Evolutionary conservation across 2,329 filamentous ascomycete genomes (phyloP), one percentile per base, ranked within the genome.

Genomic region (Sporothrix protearum): DNA sequence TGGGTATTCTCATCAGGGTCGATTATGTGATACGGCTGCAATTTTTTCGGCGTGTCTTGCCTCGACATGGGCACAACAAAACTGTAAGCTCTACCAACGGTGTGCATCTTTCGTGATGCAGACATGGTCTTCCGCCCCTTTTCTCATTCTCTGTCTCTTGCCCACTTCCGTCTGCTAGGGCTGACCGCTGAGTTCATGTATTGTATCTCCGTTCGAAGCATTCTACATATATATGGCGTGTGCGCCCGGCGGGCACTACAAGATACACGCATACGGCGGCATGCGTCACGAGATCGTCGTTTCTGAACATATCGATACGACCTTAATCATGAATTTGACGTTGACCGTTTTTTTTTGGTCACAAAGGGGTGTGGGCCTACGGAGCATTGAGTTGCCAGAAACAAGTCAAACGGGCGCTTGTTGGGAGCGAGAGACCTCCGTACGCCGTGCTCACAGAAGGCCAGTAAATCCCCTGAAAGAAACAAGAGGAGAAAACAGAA

Each of bases 21-120:
- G 64, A 68, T 68, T 68, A 68, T 68, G 64, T 68, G 64, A 68
- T 68, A 53, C 42, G 9, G 63, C 33, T n/a, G 16, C 47, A 9
- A 19, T 42, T 12, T 33, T 45, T 47, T 53, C 64, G 45, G 64
- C 8, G 45, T 39, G 47, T 36, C 47, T 39, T 42, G 9, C n/a
- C 49, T 25, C 25, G 22, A 53, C 42, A 22, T 25, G 28, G 28
- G 14, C 3, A 19, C 28, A 4, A 19, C 28, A 8, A 33, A 19
- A 57, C 14, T 33, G 57, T 42, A 6, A 42, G n/a, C 19, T 42
- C 8, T 36, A n/a, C 33, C 14, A 16, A 47, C 14, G 42, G 42
- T 14, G 14, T 19, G 36, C 10, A 19, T 45, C 14, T 33, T 45
- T 42, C 33, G 59, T 45, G 59, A 64, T 64, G 8, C 36, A 64